These are phyloP conservation scores for Amanita pallidorosea DNA, from an alignment of 768 basidiomycete species.

Conservation along the genomic window DNA sequence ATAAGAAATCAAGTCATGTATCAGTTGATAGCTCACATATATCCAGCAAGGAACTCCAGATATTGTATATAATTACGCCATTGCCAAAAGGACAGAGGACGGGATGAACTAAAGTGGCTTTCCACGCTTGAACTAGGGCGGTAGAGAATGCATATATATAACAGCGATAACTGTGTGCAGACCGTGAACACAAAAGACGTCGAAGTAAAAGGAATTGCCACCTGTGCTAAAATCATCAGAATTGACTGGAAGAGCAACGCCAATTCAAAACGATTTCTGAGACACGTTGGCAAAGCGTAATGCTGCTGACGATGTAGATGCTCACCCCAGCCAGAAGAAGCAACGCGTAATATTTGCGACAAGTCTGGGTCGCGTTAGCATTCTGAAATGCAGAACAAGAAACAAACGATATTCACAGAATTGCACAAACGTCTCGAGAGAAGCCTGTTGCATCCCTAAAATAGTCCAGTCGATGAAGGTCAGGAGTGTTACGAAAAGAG, in stretches of 20 bases:
- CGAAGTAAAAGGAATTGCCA: slow-evolving; percentile 17
- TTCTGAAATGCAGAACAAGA: background rate
- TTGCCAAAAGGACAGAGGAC: slow-evolving; percentile 78
- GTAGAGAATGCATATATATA: slow-evolving; percentile 77
- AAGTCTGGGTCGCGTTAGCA: slow-evolving; percentile 31
- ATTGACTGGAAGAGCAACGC: slow-evolving; percentile 74
- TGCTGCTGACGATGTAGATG: background rate
- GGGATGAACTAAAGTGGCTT: slow-evolving; percentile 42
- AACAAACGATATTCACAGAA: slow-evolving; percentile 38
- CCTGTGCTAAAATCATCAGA: slow-evolving; percentile 80
- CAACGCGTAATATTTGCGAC: slow-evolving; percentile 82
- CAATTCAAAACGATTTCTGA: slow-evolving; percentile 57
- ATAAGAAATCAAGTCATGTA: background rate
- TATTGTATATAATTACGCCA: slow-evolving; percentile 73
- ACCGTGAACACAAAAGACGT: slow-evolving; percentile 4
- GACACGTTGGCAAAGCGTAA: slow-evolving; percentile 2
- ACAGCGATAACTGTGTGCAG: slow-evolving; percentile 48
- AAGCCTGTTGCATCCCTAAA: slow-evolving; percentile 76
- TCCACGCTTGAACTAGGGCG: slow-evolving; percentile 53
- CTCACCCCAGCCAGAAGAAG: slow-evolving; percentile 81
- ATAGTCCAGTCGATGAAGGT: slow-evolving; percentile 3
- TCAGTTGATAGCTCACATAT: slow-evolving; percentile 41
- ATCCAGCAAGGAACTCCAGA: slow-evolving; percentile 71
- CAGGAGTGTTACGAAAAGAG: slow-evolving; percentile 5
- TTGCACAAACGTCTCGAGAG: slow-evolving; percentile 79